Base-by-base conservation (phyloP, 2,329 filamentous ascomycete species). In the Mycosphaerelloides madeirae region DNA sequence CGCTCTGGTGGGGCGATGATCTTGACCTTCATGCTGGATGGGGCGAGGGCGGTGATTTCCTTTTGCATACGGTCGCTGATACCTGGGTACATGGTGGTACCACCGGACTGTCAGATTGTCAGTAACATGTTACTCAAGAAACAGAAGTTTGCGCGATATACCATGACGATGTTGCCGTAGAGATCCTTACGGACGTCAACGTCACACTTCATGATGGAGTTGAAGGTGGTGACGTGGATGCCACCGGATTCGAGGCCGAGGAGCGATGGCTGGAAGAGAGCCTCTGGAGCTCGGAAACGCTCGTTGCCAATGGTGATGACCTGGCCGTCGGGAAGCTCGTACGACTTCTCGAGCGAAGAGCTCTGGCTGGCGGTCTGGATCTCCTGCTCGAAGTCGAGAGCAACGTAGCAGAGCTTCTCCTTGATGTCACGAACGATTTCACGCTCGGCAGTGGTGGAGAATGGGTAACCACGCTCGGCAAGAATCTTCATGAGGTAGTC, bases 171-270 rank as follows among this genome's bases (percentile, higher is more conserved):
- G 85, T 98, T 98, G 74, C 90, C 90, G 77, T 98, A 98, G 62
- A 98, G 84, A 75, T 97, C 93, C 85, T 97, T 97, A 80, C 93
- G 87, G 76, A 98, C 93, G 74, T 98, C 93, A 74, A 98, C 90
- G 76, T 98, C 93, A 76, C 93, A 97, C 87, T 98, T 98, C 89
- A 97, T 97, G 85, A 98, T 96, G 67, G 93, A 97, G 86, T 97
- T 97, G 87, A 96, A 97, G 66, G 93, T 97, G 71, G 91, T 97
- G 71, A 95, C 90, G 79, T 97, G 93, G 77, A 98, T 97, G 77
- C 93, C 93, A 69, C 91, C 91, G 74, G 84, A 89, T 79, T 98
- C 93, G 68, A 96, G 90, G 84, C 93, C 93, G 64, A 98, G 80
- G 64, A 97, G 91, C 60, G 86, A 93, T 69, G 93, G 93, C 81